Evolutionary conservation across 495 filamentous ascomycete species (phyloP), one percentile per base, ranked within the genome.

Genomic region (Cladorrhinum samala): DNA sequence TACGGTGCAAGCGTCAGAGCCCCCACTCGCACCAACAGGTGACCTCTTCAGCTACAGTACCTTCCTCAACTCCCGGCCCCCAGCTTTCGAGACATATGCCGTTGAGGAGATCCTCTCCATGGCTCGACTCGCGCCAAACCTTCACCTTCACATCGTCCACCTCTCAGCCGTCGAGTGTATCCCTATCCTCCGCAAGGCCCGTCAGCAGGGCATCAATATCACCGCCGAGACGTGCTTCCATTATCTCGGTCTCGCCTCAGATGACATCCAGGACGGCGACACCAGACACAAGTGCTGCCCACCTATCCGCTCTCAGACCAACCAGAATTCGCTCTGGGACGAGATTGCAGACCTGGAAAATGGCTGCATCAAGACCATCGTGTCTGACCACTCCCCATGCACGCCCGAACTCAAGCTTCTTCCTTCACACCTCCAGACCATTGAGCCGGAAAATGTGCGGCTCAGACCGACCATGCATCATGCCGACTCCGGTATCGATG

Each of bases 191-290:
- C 82, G 84, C 42, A 79, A 84, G 58, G 93, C 93, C 25, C 83
- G 90, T 46, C 72, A 78, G n/a, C 68, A 73, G 1, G 93, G 93
- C 36, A 66, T 96, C 56, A 90, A 92, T 51, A 87, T 98, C 72
- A 95, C 93, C 2, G 92, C 93, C 21, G 93, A 98, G 68, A 98
- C 93, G 9, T 97, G 93, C 74, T 96, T 94, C 80, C 93, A 98
- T 75, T 98, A 98, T 65, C 82, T 98, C 9, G 84, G 86, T n/a
- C 79, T 98, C 11, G 86, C 91, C 0, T 84, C 91, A 8, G 93
- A 97, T 68, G 77, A 86, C 52, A 86, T 98, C 45, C 77, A 81
- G 45, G 82, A 93, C 43, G 93, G 93, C 25, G 93, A 98, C 69
- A 96, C 92, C 17, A 75, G 93, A 52, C 90, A 96, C 73, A 98